Percentiles rank a stretch among this genome's conserved stretches.
Evolutionary conservation across 345 rosid genomes (phyloP).

Genomic region (Leavenworthia alabamica): DNA sequence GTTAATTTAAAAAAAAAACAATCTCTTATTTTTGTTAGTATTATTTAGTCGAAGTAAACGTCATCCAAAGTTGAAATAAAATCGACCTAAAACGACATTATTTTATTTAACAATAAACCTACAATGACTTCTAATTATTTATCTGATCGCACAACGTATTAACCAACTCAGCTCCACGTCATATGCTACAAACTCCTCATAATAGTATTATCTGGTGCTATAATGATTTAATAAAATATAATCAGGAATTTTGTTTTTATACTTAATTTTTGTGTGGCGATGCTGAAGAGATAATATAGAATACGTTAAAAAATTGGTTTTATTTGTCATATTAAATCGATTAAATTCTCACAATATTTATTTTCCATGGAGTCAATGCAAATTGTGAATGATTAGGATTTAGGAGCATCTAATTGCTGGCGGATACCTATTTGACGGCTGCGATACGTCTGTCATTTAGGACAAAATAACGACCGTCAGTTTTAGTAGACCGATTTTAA

Average conservation of each 20-base stretch:
- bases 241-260: neutral
- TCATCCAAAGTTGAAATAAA: conserved; percentile 5
- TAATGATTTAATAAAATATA: neutral
- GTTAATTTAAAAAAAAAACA: neutral
- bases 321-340: neutral
- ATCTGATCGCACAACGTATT: neutral
- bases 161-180: conserved; percentile 29
- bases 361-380: neutral
- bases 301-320: neutral
- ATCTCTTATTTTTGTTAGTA: neutral
- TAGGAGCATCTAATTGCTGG: conserved; percentile 17
- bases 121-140: neutral
- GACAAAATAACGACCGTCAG: neutral
- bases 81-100: neutral
- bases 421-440: conserved; percentile 13
- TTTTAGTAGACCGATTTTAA: neutral
- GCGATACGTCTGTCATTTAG: conserved; percentile 16
- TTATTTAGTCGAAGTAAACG: conserved; percentile 1
- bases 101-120: neutral
- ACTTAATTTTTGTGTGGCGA: neutral
- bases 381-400: conserved; percentile 12
- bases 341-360: neutral
- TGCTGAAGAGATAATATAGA: neutral
- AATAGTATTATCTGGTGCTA: neutral
- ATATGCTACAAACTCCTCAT: conserved; percentile 6